Evolutionary conservation across 1,284 basidiomycete species (phyloP).

Genomic region (Termitomyces sp.): DNA sequence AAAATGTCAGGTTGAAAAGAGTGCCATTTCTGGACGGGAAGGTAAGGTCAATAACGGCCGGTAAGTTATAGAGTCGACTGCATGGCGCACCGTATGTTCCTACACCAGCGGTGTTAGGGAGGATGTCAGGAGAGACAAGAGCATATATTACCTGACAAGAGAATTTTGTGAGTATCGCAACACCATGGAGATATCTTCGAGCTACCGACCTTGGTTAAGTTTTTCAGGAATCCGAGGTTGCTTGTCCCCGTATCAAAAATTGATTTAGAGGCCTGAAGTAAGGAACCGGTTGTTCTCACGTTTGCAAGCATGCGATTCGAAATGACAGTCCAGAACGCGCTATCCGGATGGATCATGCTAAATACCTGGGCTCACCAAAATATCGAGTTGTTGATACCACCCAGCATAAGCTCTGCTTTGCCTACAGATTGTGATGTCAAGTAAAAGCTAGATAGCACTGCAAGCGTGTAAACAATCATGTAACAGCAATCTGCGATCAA

Average conservation of each 20-base stretch:
- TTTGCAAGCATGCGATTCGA: slow-evolving; percentile 31
- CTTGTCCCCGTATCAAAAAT: slow-evolving; percentile 41
- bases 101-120: slow-evolving; percentile 28
- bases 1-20: slow-evolving; percentile 36
- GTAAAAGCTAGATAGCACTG: slow-evolving; percentile 36
- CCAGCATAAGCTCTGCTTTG: slow-evolving; percentile 36
- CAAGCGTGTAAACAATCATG: not conserved
- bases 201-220: slow-evolving; percentile 21
- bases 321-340: slow-evolving; percentile 14
- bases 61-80: slow-evolving; percentile 27
- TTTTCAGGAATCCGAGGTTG: slow-evolving; percentile 29
- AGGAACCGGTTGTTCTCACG: slow-evolving; percentile 28
- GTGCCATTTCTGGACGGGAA: slow-evolving; percentile 27
- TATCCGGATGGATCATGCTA: slow-evolving; percentile 1
- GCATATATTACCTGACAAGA: slow-evolving; percentile 38
- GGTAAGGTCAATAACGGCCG: slow-evolving; percentile 31
- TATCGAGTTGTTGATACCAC: slow-evolving; percentile 34
- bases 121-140: slow-evolving; percentile 37
- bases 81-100: slow-evolving; percentile 38
- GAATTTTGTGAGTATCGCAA: no score
- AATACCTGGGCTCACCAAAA: slow-evolving; percentile 22
- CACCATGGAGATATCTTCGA: not conserved
- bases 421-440: slow-evolving; percentile 32
- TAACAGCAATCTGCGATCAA: not conserved
- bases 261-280: slow-evolving; percentile 25